Conservation (phyloP, 371 early-diverging fungal genomes). For the Mortierella sp. region DNA sequence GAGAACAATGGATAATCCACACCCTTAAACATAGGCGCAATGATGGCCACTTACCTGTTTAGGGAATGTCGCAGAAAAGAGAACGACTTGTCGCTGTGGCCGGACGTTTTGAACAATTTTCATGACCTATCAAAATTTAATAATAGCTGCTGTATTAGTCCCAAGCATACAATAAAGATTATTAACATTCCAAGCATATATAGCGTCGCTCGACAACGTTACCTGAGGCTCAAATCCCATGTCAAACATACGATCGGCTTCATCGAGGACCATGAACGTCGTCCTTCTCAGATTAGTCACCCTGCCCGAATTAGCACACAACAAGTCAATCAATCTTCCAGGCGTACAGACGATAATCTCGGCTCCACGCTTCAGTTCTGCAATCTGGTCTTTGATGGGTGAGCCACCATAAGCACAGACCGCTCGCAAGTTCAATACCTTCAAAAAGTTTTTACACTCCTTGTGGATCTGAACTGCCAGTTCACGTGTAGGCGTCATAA, state of each 20-base stretch:
- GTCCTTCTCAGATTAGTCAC: conserved; percentile 95
- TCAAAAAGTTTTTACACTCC: conserved; percentile 91
- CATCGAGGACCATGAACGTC: conserved; percentile 99
- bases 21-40: neutral
- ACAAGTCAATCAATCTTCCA: conserved; percentile 99
- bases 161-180: neutral
- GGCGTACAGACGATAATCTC: conserved; percentile 99
- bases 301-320: conserved; percentile 95
- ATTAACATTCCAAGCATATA: neutral
- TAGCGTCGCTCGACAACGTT: conserved; percentile 2
- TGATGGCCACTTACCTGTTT: conserved; percentile 69
- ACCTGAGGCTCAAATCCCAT: conserved; percentile 99
- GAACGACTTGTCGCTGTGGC: conserved; percentile 92
- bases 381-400: conserved; percentile 98
- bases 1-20: neutral
- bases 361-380: conserved; percentile 97
- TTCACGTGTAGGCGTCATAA: conserved; percentile 99
- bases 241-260: conserved; percentile 98
- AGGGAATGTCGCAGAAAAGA: conserved; percentile 98
- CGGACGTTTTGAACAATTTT: conserved; percentile 97
- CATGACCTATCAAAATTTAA: conserved; percentile 71
- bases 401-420: conserved; percentile 99
- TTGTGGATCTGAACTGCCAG: conserved; percentile 98
- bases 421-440: conserved; percentile 76
- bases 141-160: neutral